Evolutionary conservation across 176 grass and related monocot species (phyloP), one percentile per base, ranked within the genome.

Genomic region (Oryza coarctata): DNA sequence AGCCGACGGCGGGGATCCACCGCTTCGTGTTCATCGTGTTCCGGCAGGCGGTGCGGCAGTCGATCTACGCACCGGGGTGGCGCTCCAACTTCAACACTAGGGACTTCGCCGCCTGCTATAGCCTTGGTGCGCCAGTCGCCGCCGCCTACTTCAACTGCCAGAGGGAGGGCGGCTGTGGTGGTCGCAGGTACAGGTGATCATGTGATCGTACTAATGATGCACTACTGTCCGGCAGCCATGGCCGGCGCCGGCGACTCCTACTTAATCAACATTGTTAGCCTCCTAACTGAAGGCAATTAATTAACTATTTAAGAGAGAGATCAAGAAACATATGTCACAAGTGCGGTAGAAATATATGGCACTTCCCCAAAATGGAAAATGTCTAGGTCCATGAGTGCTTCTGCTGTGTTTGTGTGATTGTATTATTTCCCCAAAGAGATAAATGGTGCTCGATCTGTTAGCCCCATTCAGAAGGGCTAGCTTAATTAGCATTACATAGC

Each of bases 41-140:
- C 86, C 69, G 76, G 20, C 92, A 94, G 76, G 30, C 45, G 23
- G 61, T 81, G 64, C 83, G 71, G 9, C 92, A 90, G 68, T 2
- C 86, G 0, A 86, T 94, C 44, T 75, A 89, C 29, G 86, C 88
- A 15, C 92, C 92, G 0, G 92, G 88, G 32, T 94, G 92, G 92
- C 84, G 92, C n/a, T 83, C 80, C 25, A 94, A 94, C 88, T 94
- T 91, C 92, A 87, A 77, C 67, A 91, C 83, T 2, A 86, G 88
- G 71, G 88, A 94, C 72, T 91, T 91, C 31, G 80, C 86, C 15
- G 88, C 86, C 1, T 80, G 70, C 39, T 91, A 91, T 80, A 84
- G 57, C 83, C 92, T 94, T 6, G 83, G 80, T 12, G 23, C 29
- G 0, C 86, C 89, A 0, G 86, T 86, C 11, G 86, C 89, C 12